These are phyloP conservation scores for Beauveria medogensis DNA, from an alignment of 2,329 filamentous ascomycete genomes.

Conservation along the genomic window DNA sequence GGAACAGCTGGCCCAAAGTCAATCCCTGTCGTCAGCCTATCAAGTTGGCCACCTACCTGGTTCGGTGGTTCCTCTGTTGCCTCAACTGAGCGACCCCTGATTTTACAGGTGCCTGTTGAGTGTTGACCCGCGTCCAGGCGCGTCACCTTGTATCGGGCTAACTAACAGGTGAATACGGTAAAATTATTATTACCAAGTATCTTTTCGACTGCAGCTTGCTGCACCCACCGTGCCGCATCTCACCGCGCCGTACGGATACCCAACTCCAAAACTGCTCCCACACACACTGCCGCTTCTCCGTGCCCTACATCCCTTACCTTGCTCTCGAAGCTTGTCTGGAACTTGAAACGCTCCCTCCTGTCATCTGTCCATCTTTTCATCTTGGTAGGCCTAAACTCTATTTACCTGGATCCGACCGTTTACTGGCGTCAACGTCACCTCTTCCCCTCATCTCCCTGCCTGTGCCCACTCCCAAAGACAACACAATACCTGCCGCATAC, in stretches of 20 bases:
- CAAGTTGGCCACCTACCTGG: neutral
- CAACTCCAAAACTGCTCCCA: slow-evolving; percentile 10
- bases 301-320: slow-evolving; percentile 1
- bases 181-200: neutral
- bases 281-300: neutral
- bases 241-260: neutral
- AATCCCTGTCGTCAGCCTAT: slow-evolving; percentile 5
- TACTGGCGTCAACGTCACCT: slow-evolving; percentile 6
- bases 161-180: neutral
- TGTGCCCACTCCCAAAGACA: slow-evolving; percentile 3
- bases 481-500: slow-evolving; percentile 6
- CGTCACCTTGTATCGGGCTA: neutral
- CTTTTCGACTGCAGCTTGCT: neutral
- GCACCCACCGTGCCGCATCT: slow-evolving; percentile 1
- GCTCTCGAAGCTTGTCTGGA: slow-evolving; percentile 6
- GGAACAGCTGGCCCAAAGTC: neutral
- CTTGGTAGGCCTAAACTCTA: slow-evolving; percentile 9
- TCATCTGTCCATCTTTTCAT: slow-evolving; percentile 8
- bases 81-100: slow-evolving; percentile 9
- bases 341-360: slow-evolving; percentile 2
- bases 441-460: neutral
- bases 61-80: neutral
- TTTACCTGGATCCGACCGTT: slow-evolving; percentile 3
- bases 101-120: neutral
- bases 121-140: slow-evolving; percentile 3